Base-by-base conservation (phyloP, 164 flowering plant genomes). In the Litsea cubeba region DNA sequence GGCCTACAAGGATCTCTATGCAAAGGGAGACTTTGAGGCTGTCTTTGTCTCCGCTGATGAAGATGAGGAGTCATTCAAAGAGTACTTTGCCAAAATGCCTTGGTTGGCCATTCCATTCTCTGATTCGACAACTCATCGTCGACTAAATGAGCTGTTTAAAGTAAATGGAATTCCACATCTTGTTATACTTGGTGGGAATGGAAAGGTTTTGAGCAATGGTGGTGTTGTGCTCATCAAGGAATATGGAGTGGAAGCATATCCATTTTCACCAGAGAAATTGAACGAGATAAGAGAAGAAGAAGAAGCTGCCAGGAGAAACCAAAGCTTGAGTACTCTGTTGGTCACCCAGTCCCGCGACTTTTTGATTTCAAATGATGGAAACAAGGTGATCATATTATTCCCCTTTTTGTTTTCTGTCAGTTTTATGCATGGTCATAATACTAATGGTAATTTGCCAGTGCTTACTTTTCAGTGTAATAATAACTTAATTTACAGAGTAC, bases 41-140 rank as follows among this genome's bases (percentile, higher is more conserved):
- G 75, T 88, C 51, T 93, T 88, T 49, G 28, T 88, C 60, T 83
- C 93, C 0, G 80, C 70, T 3, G 96, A 93, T 71, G 15, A 72
- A 50, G 88, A 88, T 68, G 87, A 85, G 62, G 87, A 87, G n/a
- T 71, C 90, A 0, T 91, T 88, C 69, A 72, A 85, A 4, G 75
- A 25, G 1, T 91, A 88, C 77, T 91, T 89, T 81, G 84, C 88
- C 26, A 77, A 84, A 78, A 93, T 91, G 96, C 96, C 94, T 65
- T 93, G 97, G 96, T 87, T 90, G 46, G 91, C 91, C 0, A 69
- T 93, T 64, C 97, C 97, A 1, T 91, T 85, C 75, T 84, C 90
- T 28, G 94, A 93, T 78, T 84, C 84, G 1, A 84, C 79, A 12
- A 81, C 76, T 0, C 88, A 85, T 1, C 75, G 81, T 1, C 46